phyloP scores from a whole-genome alignment of 2,329 filamentous ascomycete species.

The Curvularia sp. region DNA sequence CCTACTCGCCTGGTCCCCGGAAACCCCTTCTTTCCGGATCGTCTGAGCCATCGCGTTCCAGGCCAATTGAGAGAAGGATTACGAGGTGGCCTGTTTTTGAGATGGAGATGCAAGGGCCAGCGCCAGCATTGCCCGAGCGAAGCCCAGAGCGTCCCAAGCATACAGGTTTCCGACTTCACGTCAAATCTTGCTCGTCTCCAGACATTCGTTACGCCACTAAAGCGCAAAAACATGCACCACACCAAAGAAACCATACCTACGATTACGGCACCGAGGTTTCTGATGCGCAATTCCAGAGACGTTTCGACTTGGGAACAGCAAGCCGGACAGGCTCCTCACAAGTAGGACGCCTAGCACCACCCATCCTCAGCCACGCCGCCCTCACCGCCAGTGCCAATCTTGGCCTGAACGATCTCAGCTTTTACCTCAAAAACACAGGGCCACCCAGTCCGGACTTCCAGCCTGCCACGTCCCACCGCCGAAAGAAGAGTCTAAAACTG shows the following conservation, averaged over 20 bases:
- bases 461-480: conserved; percentile 10
- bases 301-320: conserved; percentile 21
- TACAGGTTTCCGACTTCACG: conserved; percentile 24
- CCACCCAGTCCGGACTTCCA: conserved; percentile 26
- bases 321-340: conserved; percentile 28
- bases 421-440: conserved; percentile 43
- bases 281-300: conserved; percentile 18
- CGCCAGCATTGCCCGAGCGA: conserved; percentile 33
- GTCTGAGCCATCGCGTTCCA: conserved; percentile 13
- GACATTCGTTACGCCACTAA: conserved; percentile 36
- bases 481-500: conserved; percentile 32
- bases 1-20: conserved; percentile 22
- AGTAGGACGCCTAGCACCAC: conserved; percentile 40
- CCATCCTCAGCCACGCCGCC: conserved; percentile 44
- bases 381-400: conserved; percentile 37
- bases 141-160: conserved; percentile 36
- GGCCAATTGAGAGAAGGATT: conserved; percentile 18
- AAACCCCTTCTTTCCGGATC: conserved; percentile 22
- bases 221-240: conserved; percentile 34
- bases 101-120: conserved; percentile 23
- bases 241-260: conserved; percentile 14
- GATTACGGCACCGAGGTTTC: conserved; percentile 16
- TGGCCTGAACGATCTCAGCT: conserved; percentile 41
- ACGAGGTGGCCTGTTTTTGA: conserved; percentile 28
- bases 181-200: conserved; percentile 23